Evolutionary conservation across 2,329 filamentous ascomycete species (phyloP).

Genomic region (Aspergillus luchuensis): DNA sequence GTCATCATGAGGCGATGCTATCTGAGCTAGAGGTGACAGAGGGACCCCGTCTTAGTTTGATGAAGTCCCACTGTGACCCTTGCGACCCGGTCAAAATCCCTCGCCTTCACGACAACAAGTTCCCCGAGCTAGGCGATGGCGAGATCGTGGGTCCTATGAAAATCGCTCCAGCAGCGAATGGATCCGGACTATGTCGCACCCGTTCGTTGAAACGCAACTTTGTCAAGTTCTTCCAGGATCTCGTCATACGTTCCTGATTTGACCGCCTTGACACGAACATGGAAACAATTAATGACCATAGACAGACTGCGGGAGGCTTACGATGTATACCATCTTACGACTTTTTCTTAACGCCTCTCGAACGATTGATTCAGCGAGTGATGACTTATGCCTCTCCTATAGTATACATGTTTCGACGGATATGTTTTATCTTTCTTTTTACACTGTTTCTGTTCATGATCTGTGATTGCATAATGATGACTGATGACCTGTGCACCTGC

Average conservation of each 20-base stretch:
- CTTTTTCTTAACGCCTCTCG: slow-evolving; percentile 19
- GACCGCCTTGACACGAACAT: slow-evolving; percentile 7
- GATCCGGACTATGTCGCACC: slow-evolving; percentile 48
- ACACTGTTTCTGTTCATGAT: slow-evolving; percentile 14
- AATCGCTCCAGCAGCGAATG: slow-evolving; percentile 40
- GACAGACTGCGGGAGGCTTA: slow-evolving; percentile 24
- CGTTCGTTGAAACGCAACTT: slow-evolving; percentile 47
- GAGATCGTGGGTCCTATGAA: slow-evolving; percentile 93
- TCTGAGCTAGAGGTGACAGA: slow-evolving; percentile 46
- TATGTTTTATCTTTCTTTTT: slow-evolving; percentile 14
- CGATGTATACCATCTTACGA: slow-evolving; percentile 28
- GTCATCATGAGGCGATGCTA: slow-evolving; percentile 67
- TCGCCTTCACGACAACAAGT: slow-evolving; percentile 66
- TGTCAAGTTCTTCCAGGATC: slow-evolving; percentile 47
- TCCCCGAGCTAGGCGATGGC: slow-evolving; percentile 82
- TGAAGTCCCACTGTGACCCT: slow-evolving; percentile 44
- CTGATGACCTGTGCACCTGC: slow-evolving; percentile 27
- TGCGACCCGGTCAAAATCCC: slow-evolving; percentile 54
- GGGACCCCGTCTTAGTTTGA: slow-evolving; percentile 40
- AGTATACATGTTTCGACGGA: background rate
- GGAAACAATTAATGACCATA: slow-evolving; percentile 28
- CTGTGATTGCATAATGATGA: slow-evolving; percentile 30
- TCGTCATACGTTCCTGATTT: slow-evolving; percentile 38
- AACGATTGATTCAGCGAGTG: slow-evolving; percentile 25
- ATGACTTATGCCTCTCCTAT: slow-evolving; percentile 36